Evolutionary conservation across 192 early-diverging fungal species (phyloP).

Genomic region (Backusella westeae): DNA sequence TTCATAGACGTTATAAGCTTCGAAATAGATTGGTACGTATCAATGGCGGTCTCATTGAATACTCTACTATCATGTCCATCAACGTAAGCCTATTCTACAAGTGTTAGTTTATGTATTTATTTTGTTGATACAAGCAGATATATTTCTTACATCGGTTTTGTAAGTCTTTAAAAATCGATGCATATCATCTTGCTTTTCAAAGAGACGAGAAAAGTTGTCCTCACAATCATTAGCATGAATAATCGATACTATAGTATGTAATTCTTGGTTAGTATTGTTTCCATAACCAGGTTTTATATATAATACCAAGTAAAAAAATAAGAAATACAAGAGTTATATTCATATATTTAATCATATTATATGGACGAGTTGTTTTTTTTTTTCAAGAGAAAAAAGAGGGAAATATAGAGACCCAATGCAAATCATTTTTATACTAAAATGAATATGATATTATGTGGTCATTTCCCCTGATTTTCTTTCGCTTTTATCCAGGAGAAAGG

Average conservation of each 20-base stretch:
- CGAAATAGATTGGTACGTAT: not conserved
- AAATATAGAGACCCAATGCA: not conserved
- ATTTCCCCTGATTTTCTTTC: not conserved
- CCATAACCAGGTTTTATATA: not conserved
- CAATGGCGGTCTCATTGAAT: not conserved
- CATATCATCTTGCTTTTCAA: conserved; percentile 5
- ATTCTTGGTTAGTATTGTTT: not conserved
- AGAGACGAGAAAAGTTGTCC: not conserved
- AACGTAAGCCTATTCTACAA: not conserved
- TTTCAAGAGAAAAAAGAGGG: not conserved
- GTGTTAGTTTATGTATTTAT: not conserved
- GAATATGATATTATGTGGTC: not conserved
- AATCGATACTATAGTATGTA: not conserved
- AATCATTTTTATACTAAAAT: not conserved
- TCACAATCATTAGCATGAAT: not conserved
- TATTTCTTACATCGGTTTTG: not conserved
- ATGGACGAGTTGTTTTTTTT: not conserved
- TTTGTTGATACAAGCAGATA: not conserved
- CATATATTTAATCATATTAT: not conserved
- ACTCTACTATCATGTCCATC: conserved; percentile 1
- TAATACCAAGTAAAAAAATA: not conserved
- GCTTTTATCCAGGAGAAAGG: not conserved
- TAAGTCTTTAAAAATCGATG: not conserved
- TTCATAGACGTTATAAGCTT: not conserved
- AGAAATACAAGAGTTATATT: not conserved